These are phyloP conservation scores for Smallanthus sonchifolius DNA, from an alignment of 129 eudicot species.

Conservation along the genomic window DNA sequence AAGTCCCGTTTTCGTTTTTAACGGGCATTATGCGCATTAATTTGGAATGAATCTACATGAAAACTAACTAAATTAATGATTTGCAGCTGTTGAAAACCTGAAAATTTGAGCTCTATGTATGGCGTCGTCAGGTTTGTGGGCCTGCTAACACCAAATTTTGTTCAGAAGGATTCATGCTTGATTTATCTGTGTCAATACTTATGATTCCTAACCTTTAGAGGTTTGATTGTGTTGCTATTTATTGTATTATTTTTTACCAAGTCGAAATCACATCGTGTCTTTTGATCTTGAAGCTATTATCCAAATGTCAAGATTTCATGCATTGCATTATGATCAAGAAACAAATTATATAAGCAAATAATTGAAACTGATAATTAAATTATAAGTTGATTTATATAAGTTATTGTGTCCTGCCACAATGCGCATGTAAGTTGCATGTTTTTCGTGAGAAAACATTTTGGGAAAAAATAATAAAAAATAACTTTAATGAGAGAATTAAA, in stretches of 20 bases:
- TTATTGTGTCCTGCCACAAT: no score
- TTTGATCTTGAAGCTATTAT: background rate
- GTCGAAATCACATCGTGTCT: background rate
- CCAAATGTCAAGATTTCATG: background rate
- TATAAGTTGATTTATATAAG: no score
- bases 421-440: no score
- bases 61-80: background rate
- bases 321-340: no score
- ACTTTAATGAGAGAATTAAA: no score
- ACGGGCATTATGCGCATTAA: background rate
- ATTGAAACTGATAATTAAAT: no score
- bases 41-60: background rate
- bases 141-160: background rate
- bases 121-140: background rate
- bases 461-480: no score
- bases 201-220: background rate
- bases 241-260: background rate
- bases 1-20: background rate
- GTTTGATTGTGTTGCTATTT: background rate
- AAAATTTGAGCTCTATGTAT: conserved; percentile 10
- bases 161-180: background rate
- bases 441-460: no score
- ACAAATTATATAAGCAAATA: no score
- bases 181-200: background rate
- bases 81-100: conserved; percentile 29